Evolutionary conservation across 192 early-diverging fungal genomes (phyloP).

Genomic region (Funneliformis mosseae): DNA sequence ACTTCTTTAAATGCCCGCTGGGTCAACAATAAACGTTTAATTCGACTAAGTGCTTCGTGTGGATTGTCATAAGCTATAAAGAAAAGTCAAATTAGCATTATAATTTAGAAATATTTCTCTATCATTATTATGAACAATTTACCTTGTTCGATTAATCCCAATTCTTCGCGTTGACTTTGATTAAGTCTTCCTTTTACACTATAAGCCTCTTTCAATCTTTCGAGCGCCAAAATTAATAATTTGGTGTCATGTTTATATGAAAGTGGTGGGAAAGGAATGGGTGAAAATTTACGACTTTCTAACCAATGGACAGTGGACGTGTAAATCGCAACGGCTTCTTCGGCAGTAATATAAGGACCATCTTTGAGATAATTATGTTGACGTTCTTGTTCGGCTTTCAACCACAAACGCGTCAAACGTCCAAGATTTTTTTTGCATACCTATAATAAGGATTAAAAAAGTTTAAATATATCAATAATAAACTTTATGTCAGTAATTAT

Average conservation of each 20-base stretch:
- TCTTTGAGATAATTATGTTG: constrained; percentile 99
- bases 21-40: constrained; percentile 94
- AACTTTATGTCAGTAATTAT: not conserved
- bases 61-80: constrained; percentile 89
- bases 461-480: not conserved
- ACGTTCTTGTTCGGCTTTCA: constrained; percentile 99
- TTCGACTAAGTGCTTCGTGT: constrained; percentile 80
- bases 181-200: constrained; percentile 94
- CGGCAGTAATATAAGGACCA: constrained; percentile 96
- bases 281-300: constrained; percentile 96
- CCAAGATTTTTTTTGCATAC: constrained; percentile 97
- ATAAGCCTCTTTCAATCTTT: constrained; percentile 93
- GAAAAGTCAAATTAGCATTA: not conserved
- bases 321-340: constrained; percentile 98
- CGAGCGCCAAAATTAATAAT: constrained; percentile 91
- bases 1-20: constrained; percentile 99
- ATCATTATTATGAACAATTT: not conserved
- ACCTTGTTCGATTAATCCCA: constrained; percentile 92
- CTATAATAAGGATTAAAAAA: not conserved
- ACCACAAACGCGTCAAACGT: constrained; percentile 95
- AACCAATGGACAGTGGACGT: constrained; percentile 98
- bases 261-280: constrained; percentile 98
- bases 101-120: not conserved
- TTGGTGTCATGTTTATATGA: constrained; percentile 99
- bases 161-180: constrained; percentile 94